These are phyloP conservation scores for Erigeron philadelphicus DNA, from an alignment of 140 eudicot genomes.

Conservation along the genomic window DNA sequence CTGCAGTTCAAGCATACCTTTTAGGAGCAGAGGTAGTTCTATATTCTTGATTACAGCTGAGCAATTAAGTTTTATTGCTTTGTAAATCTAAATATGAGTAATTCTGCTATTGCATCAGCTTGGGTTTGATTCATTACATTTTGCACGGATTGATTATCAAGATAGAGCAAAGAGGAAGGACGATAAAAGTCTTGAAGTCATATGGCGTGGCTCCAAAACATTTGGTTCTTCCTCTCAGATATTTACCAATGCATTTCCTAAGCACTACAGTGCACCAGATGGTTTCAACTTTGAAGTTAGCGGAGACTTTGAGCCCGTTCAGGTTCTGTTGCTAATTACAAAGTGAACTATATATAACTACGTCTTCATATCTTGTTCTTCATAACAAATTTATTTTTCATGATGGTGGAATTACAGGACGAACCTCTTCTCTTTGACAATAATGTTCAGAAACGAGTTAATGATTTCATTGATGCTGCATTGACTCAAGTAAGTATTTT, in stretches of 20 bases:
- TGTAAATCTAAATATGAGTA: background rate
- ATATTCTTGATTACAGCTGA: background rate
- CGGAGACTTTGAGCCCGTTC: conserved; percentile 54
- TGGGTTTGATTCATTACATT: conserved; percentile 88
- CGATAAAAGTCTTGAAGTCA: conserved; percentile 82
- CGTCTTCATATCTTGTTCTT: background rate
- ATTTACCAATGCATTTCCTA: conserved; percentile 78
- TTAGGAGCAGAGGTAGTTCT: conserved; percentile 76
- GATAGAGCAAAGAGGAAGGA: conserved; percentile 78
- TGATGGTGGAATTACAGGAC: conserved; percentile 48
- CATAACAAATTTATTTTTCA: background rate
- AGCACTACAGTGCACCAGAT: conserved; percentile 73
- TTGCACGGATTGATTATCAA: conserved; percentile 94
- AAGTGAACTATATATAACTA: conserved; percentile 9
- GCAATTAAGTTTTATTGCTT: background rate
- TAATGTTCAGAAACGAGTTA: conserved; percentile 66
- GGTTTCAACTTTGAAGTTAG: conserved; percentile 84
- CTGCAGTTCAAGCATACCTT: conserved; percentile 92
- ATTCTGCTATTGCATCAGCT: conserved; percentile 38
- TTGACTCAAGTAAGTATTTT: conserved; percentile 50
- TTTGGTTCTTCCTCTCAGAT: conserved; percentile 88
- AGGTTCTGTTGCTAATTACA: conserved; percentile 40
- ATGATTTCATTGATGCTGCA: conserved; percentile 80
- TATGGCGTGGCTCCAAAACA: conserved; percentile 92
- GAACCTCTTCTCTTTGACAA: conserved; percentile 64